phyloP scores from a whole-genome alignment of 2,329 filamentous ascomycete species.

The Aspergillus sp. region DNA sequence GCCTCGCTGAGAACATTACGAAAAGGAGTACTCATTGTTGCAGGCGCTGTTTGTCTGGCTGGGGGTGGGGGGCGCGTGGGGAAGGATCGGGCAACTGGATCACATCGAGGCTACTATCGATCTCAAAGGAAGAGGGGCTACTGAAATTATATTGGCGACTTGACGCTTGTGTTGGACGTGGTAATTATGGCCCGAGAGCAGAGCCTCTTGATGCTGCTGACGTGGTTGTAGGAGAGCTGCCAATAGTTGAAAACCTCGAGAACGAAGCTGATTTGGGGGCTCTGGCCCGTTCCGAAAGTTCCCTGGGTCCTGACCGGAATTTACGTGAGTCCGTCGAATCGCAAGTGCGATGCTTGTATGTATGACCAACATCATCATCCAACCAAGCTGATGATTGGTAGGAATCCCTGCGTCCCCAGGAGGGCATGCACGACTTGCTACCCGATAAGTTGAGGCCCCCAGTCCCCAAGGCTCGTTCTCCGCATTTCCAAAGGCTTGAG shows the following conservation, averaged over 20 bases:
- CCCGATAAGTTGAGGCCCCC: too few species aligned
- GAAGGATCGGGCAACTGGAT: too few species aligned
- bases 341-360: not conserved
- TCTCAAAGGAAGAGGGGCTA: too few species aligned
- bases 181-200: not conserved
- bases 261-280: not conserved
- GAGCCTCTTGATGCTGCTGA: not conserved
- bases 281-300: not conserved
- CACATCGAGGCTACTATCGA: too few species aligned
- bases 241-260: too few species aligned
- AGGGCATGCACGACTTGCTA: not conserved
- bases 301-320: too few species aligned
- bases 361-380: not conserved
- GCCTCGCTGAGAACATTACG: not conserved
- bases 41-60: too few species aligned
- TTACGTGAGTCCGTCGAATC: too few species aligned
- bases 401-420: not conserved
- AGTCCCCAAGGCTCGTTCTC: too few species aligned
- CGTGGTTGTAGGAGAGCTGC: not conserved
- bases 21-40: not conserved
- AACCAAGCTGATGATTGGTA: not conserved
- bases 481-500: not conserved
- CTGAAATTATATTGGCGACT: not conserved
- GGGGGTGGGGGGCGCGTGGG: too few species aligned
- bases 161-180: not conserved